These are phyloP conservation scores for Backusella psychrophila DNA, from an alignment of 192 early-diverging fungal species.

Conservation along the genomic window DNA sequence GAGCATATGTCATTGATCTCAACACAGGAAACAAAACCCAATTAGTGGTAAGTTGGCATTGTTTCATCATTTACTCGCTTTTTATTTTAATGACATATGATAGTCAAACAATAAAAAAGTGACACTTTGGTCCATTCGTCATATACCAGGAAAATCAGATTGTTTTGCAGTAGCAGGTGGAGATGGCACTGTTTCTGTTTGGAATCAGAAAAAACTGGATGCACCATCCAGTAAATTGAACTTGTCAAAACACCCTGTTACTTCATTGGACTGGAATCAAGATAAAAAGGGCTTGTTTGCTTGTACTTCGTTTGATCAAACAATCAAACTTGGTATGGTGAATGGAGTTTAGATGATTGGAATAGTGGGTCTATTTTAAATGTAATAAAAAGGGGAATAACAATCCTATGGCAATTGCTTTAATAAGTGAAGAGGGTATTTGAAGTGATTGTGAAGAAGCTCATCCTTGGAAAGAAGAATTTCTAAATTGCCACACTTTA, in stretches of 20 bases:
- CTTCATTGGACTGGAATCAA: constrained; percentile 63
- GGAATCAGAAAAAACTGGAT: constrained; percentile 46
- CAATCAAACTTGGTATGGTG: constrained; percentile 60
- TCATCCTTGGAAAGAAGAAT: no score
- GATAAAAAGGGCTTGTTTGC: constrained; percentile 66
- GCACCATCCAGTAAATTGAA: constrained; percentile 36
- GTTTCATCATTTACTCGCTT: background rate
- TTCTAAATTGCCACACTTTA: background rate
- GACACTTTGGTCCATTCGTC: constrained; percentile 65
- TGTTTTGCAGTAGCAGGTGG: constrained; percentile 62
- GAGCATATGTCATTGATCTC: constrained; percentile 54
- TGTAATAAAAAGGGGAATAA: background rate
- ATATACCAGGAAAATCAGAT: constrained; percentile 65
- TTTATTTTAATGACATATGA: background rate
- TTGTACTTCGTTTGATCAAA: constrained; percentile 67
- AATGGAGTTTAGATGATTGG: background rate
- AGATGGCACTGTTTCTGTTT: constrained; percentile 53
- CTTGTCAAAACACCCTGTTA: constrained; percentile 66
- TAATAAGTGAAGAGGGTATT: no score
- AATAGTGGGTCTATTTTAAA: background rate
- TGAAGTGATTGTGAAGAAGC: no score
- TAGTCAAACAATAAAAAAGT: background rate
- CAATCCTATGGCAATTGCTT: no score
- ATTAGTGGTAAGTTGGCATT: constrained; percentile 1
- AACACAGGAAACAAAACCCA: constrained; percentile 46